A percentile compares a stretch with the other conserved stretches of the same genome.
phyloP scores from a whole-genome alignment of 1,284 basidiomycete genomes.

The Spongispora temasekensis region DNA sequence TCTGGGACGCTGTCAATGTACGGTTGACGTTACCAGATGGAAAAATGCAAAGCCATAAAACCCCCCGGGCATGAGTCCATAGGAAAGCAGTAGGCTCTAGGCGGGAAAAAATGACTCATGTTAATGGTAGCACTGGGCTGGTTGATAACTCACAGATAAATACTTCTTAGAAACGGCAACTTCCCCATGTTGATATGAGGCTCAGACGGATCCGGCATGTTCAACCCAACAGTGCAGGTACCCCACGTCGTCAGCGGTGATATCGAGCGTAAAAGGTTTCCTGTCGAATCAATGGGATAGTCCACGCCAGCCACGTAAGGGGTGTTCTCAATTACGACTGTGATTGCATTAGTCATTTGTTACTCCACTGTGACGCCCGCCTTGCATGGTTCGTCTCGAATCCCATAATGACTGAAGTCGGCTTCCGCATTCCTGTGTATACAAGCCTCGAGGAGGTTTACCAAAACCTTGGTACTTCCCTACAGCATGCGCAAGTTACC shows the following conservation, averaged over 20 bases:
- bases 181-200: constrained; percentile 10
- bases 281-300: constrained; percentile 26
- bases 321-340: too few relatives aligned
- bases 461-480: constrained; percentile 52
- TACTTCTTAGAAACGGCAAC: constrained; percentile 16
- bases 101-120: neutral
- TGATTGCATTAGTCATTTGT: too few relatives aligned
- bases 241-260: constrained; percentile 8
- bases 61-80: constrained; percentile 26
- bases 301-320: constrained; percentile 28
- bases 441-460: constrained; percentile 63
- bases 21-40: constrained; percentile 24
- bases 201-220: neutral
- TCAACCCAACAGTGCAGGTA: constrained; percentile 14
- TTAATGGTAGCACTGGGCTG: neutral
- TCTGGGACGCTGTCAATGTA: constrained; percentile 19
- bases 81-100: constrained; percentile 31
- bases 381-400: too few relatives aligned
- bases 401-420: too few relatives aligned
- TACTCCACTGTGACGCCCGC: too few relatives aligned
- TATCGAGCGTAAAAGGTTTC: constrained; percentile 19
- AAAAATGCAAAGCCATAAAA: constrained; percentile 29
- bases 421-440: constrained; percentile 69
- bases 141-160: constrained; percentile 16
- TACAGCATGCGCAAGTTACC: constrained; percentile 54